A percentile compares a stretch with the other conserved stretches of the same genome.
Evolutionary conservation across 176 grass and related monocot species (phyloP).

Genomic region (Carex parvula): DNA sequence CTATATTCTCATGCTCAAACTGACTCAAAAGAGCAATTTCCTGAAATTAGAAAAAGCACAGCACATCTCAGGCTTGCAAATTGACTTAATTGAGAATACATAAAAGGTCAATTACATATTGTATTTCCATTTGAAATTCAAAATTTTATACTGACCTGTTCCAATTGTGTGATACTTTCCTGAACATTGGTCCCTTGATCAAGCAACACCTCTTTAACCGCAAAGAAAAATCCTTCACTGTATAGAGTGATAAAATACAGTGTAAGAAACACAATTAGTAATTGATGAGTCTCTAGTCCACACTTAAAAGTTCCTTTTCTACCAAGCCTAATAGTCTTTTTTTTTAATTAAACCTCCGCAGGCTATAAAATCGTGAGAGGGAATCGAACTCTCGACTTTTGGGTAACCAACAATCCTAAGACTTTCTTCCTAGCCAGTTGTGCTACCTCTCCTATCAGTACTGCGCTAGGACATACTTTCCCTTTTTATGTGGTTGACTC

Average conservation of each 20-base stretch:
- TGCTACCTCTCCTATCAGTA: not conserved
- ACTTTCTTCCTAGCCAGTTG: no score
- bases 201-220: slow-evolving; percentile 97
- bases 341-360: no score
- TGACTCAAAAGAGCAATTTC: slow-evolving; percentile 93
- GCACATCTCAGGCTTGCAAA: slow-evolving; percentile 27
- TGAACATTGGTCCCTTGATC: slow-evolving; percentile 78
- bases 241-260: slow-evolving; percentile 31
- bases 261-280: slow-evolving; percentile 3
- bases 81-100: not conserved
- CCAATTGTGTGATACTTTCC: slow-evolving; percentile 81
- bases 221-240: slow-evolving; percentile 97
- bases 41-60: slow-evolving; percentile 39
- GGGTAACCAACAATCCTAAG: not conserved
- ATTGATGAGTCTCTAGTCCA: not conserved
- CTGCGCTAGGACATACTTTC: no score
- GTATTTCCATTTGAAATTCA: not conserved
- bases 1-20: slow-evolving; percentile 98
- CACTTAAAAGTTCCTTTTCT: not conserved
- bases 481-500: no score
- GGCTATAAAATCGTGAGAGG: no score
- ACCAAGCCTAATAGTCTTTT: not conserved
- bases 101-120: slow-evolving; percentile 21
- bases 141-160: slow-evolving; percentile 63
- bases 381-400: not conserved